These are phyloP conservation scores for Botrytis paeoniae DNA, from an alignment of 2,329 filamentous ascomycete genomes.

Conservation along the genomic window DNA sequence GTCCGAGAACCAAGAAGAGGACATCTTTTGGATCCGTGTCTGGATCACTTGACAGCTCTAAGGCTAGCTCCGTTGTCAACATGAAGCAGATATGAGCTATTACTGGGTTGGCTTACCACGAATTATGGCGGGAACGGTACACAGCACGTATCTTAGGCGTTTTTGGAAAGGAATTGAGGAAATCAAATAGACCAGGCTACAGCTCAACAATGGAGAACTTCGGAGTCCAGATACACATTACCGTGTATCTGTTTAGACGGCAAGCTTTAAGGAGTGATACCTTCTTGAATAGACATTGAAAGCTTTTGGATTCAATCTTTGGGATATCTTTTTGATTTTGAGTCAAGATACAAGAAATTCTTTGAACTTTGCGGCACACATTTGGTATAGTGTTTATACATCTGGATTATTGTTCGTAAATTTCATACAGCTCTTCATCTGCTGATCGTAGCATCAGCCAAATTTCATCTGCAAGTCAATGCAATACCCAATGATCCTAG, in stretches of 20 bases:
- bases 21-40: conserved; percentile 22
- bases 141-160: conserved; percentile 9
- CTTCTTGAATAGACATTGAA: not conserved
- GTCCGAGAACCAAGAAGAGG: conserved; percentile 25
- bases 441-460: conserved; percentile 12
- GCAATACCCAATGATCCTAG: not conserved
- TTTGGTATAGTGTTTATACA: conserved; percentile 1
- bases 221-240: too few species aligned
- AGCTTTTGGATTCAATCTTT: not conserved
- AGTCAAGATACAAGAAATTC: not conserved
- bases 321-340: not conserved
- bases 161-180: not conserved
- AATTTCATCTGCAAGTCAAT: not conserved
- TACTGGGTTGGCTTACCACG: conserved; percentile 10
- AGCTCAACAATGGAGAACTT: not conserved
- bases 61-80: conserved; percentile 29
- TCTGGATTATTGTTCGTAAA: not conserved
- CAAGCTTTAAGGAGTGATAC: not conserved
- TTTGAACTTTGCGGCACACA: not conserved
- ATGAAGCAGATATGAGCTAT: conserved; percentile 30
- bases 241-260: not conserved
- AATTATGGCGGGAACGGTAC: conserved; percentile 15
- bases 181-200: too few species aligned
- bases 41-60: conserved; percentile 31
- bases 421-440: not conserved